Evolutionary conservation across 1,139 yeast species (phyloP), one percentile per base, ranked within the genome.

Genomic region (Geotrichum siamense): DNA sequence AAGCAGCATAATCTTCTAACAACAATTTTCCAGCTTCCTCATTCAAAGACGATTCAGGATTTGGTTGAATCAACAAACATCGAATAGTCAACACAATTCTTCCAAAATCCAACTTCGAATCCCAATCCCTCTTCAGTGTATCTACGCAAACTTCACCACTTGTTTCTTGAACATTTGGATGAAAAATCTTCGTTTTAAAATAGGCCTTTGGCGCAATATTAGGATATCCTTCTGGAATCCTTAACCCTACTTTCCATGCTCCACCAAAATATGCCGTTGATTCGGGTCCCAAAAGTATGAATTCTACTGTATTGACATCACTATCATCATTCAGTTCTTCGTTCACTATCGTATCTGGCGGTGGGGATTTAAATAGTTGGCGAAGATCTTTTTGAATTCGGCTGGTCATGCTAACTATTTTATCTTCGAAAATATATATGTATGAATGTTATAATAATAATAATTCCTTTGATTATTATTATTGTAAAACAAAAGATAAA

Each of bases 61-160:
- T 61, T 8, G 66, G 66, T 49, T 60, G 60, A 35, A 62, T 60
- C 34, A 62, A 49, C 22, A 62, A 49, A 43, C 65, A 62, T 12
- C 64, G 53, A 19, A 62, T 58, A 5, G 61, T 59, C 39, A 61
- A 35, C 29, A 62, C 38, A 17, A 62, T 56, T 25, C 57, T 60
- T 16, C 41, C 46, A 37, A 62, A 47, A 45, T 60, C 61, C 53
- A 6, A 53, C 84, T 0, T 35, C 91, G 91, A 1, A 5, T 83
- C 73, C 94, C 94, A 85, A 48, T 72, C 74, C 35, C 61, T 62
- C 54, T 76, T 77, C 49, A 82, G 64, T 10, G 86, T 80, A 59
- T 84, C 93, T n/a, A 85, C 69, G 61, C 95, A 85, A 3, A 83
- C 81, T 52, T 80, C 87, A 0, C 94, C 94, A 0, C 79, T 76